These are phyloP conservation scores for Nadsonia commutata DNA, from an alignment of 1,139 yeast genomes.

Conservation along the genomic window DNA sequence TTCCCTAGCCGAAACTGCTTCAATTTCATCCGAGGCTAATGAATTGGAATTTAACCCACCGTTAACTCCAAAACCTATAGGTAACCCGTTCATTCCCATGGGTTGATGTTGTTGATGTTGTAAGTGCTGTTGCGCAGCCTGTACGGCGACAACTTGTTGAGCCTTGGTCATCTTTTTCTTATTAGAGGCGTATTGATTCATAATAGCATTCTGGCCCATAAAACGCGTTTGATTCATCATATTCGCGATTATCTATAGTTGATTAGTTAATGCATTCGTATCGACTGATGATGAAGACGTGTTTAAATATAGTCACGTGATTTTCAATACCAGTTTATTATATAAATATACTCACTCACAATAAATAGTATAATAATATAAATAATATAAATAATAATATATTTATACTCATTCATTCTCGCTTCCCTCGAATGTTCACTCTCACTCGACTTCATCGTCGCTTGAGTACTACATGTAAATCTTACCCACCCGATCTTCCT, in stretches of 20 bases:
- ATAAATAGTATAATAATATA: too few relatives aligned
- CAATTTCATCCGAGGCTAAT: conserved; percentile 24
- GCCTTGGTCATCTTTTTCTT: neutral
- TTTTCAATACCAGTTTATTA: too few relatives aligned
- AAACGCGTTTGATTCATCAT: neutral
- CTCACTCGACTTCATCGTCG: too few relatives aligned
- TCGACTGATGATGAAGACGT: too few relatives aligned
- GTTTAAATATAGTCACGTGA: too few relatives aligned
- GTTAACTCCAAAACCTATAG: neutral
- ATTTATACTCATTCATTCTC: too few relatives aligned
- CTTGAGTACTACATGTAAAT: conserved; percentile 1
- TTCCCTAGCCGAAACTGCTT: conserved; percentile 27
- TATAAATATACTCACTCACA: too few relatives aligned
- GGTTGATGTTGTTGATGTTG: neutral
- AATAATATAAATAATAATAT: too few relatives aligned
- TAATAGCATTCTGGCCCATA: neutral
- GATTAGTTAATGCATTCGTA: too few relatives aligned
- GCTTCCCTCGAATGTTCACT: too few relatives aligned
- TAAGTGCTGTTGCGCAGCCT: neutral
- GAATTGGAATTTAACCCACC: conserved; percentile 5
- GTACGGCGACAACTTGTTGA: neutral
- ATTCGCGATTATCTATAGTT: too few relatives aligned
- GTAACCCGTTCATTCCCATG: neutral
- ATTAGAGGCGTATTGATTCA: neutral
- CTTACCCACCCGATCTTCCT: conserved; percentile 47